Base-by-base conservation (phyloP, 176 grass and related monocot genomes). In the Aegilops umbellulata region DNA sequence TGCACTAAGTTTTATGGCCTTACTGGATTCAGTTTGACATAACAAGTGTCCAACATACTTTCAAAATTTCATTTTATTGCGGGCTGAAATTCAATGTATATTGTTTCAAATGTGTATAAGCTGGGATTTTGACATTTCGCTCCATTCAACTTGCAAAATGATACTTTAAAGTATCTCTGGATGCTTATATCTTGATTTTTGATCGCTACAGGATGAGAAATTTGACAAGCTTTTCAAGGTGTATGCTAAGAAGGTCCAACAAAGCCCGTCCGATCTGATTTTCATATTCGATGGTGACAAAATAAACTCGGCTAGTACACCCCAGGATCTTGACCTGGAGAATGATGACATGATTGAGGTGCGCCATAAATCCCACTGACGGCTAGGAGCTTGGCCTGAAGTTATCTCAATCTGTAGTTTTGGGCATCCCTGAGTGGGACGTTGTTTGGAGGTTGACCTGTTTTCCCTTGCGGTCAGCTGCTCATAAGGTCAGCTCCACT, bases 251-350 rank as follows among this genome's bases (percentile, higher is more conserved):
- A 98, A 90, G 88, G 71, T 61, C 5, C 77, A 94, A 5, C 76
- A 91, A 23, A 90, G 86, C 32, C 79, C 82, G 6, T 88, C 88
- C 0, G 85, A 88, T 41, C 60, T 96, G 23, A 80, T 63, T 9
- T 98, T 98, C 19, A 68, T 76, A 86, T 98, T 98, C 51, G 97
- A 98, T 61, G 97, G 97, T 17, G 94, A 91, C 16, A 94, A 91
- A 86, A 76, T 96, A 74, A 30, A 69, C 38, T 67, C 87, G 11
- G 35, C 75, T 65, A 69, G 78, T 29, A 98, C 92, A 86, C 94
- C 92, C 15, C 44, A 82, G 57, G 90, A 86, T 46, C 97, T 98
- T 84, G 94, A 72, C 35, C 66, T 96, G 49, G 97, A 98, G 85
- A 83, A 98, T 13, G 87, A 88, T 41, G 97, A 95, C 53, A 92